These are phyloP conservation scores for Stipa capillata DNA, from an alignment of 176 grass and related monocot genomes.

Conservation along the genomic window DNA sequence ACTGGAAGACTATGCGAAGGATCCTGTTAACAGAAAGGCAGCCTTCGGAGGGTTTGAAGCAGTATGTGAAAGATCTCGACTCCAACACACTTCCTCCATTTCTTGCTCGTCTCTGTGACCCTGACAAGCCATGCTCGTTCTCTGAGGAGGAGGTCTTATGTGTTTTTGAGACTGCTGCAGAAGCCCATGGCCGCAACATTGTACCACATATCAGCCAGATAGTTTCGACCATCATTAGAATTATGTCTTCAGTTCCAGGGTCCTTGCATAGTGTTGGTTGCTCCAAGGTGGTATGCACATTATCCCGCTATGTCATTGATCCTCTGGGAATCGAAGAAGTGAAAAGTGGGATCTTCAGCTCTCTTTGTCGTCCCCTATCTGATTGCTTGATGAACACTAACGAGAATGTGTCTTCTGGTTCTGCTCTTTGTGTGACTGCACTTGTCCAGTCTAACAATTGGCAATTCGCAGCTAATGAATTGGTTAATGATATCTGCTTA, in stretches of 20 bases:
- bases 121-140: slow-evolving; percentile 8
- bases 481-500: slow-evolving; percentile 57
- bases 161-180: slow-evolving; percentile 48
- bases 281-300: slow-evolving; percentile 33
- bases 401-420: slow-evolving; percentile 43
- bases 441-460: slow-evolving; percentile 60
- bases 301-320: slow-evolving; percentile 50
- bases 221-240: slow-evolving; percentile 28
- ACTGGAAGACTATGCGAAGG: slow-evolving; percentile 10
- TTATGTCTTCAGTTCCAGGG: slow-evolving; percentile 19
- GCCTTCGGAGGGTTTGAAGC: slow-evolving; percentile 27
- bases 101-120: slow-evolving; percentile 38
- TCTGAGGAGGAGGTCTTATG: slow-evolving; percentile 31
- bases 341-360: slow-evolving; percentile 37
- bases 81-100: slow-evolving; percentile 51
- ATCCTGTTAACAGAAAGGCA: not conserved
- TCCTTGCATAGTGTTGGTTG: slow-evolving; percentile 29
- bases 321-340: slow-evolving; percentile 33
- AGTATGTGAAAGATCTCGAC: slow-evolving; percentile 45
- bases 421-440: slow-evolving; percentile 39
- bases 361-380: slow-evolving; percentile 39
- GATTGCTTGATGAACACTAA: slow-evolving; percentile 50
- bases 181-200: slow-evolving; percentile 45
- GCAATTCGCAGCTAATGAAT: slow-evolving; percentile 41
- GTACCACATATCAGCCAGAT: slow-evolving; percentile 39